Evolutionary conservation across 257 asterid species (phyloP).

Genomic region (Salvia hispanica): DNA sequence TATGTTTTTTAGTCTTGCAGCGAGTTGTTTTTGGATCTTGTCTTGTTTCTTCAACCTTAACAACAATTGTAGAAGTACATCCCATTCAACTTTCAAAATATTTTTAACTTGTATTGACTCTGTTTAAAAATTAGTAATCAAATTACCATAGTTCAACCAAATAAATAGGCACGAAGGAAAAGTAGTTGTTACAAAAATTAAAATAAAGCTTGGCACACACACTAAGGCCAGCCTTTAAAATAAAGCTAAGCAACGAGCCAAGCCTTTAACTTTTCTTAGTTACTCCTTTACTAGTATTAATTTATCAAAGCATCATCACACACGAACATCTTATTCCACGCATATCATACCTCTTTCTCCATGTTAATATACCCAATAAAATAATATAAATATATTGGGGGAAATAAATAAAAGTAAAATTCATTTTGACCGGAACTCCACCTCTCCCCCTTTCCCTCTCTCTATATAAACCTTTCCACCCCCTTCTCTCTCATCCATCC

Average conservation of each 20-base stretch:
- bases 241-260: conserved; percentile 24
- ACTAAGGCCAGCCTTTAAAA: conserved; percentile 33
- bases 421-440: conserved; percentile 50
- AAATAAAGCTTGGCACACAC: conserved; percentile 24
- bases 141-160: no score
- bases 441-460: conserved; percentile 10
- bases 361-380: not conserved
- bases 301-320: conserved; percentile 33
- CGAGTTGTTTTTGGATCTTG: no score
- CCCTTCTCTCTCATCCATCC: conserved; percentile 64
- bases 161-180: not conserved
- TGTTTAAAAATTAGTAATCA: no score
- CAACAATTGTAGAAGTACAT: no score
- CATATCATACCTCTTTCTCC: not conserved
- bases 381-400: no score
- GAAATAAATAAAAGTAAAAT: not conserved
- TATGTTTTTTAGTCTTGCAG: no score
- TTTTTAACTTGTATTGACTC: no score
- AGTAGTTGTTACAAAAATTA: not conserved
- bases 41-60: no score
- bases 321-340: not conserved
- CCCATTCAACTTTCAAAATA: no score
- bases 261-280: conserved; percentile 37
- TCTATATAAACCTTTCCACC: conserved; percentile 59
- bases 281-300: conserved; percentile 21